A percentile compares a stretch with the other conserved stretches of the same genome.
Evolutionary conservation across 805 yeast genomes (phyloP).

Genomic region (Saccharomyces kudriavzevii): DNA sequence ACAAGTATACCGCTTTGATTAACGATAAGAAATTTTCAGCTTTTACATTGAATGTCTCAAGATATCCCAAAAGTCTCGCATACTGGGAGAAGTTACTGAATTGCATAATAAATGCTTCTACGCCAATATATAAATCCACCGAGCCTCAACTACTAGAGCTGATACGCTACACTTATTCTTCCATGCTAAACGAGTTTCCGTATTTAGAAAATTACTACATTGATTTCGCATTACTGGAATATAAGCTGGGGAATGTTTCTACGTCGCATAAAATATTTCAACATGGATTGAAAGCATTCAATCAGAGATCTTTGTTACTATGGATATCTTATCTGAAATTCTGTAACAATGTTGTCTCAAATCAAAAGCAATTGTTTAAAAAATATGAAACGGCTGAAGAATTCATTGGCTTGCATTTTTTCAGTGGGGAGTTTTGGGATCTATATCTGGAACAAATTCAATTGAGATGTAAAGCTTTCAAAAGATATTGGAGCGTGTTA

Average conservation of each 20-base stretch:
- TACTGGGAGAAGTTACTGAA: slow-evolving; percentile 29
- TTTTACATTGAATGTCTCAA: slow-evolving; percentile 19
- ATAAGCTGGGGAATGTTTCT: slow-evolving; percentile 24
- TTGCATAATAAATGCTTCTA: slow-evolving; percentile 15
- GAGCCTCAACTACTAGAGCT: slow-evolving; percentile 14
- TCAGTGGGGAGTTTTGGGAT: slow-evolving; percentile 31
- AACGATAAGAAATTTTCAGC: slow-evolving; percentile 20
- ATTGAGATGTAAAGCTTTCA: slow-evolving; percentile 15
- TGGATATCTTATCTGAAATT: slow-evolving; percentile 28
- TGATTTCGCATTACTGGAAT: slow-evolving; percentile 30
- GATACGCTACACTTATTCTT: slow-evolving; percentile 21
- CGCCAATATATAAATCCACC: slow-evolving; percentile 23
- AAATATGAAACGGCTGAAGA: slow-evolving; percentile 28
- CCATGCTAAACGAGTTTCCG: slow-evolving; percentile 26
- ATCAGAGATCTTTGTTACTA: slow-evolving; percentile 25
- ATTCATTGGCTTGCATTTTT: slow-evolving; percentile 28
- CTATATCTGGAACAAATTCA: slow-evolving; percentile 24
- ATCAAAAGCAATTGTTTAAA: slow-evolving; percentile 20
- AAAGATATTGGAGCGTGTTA: slow-evolving; percentile 20
- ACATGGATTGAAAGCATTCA: slow-evolving; percentile 17
- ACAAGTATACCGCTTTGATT: slow-evolving; percentile 13
- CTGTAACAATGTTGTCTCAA: slow-evolving; percentile 22
- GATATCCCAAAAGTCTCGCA: slow-evolving; percentile 19
- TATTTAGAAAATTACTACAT: slow-evolving; percentile 29
- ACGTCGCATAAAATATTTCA: slow-evolving; percentile 22